These are phyloP conservation scores for Pythium aristosporum DNA, from an alignment of 352 stramenopile species.

Conservation along the genomic window DNA sequence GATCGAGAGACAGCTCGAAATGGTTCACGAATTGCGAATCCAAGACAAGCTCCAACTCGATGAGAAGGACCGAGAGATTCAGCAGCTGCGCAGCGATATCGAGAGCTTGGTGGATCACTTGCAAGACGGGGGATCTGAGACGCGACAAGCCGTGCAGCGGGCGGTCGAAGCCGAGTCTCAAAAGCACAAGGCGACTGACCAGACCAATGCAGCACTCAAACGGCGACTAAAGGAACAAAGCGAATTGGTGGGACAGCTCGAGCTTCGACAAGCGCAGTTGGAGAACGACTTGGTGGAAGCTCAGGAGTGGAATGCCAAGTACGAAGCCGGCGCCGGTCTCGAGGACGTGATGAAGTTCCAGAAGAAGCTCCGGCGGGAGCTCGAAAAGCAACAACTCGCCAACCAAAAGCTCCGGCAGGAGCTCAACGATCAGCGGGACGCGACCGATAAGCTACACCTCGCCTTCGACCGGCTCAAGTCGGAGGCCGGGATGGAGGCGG, in stretches of 20 bases:
- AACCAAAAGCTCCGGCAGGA: constrained; percentile 61
- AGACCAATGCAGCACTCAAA: constrained; percentile 43
- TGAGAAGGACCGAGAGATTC: constrained; percentile 53
- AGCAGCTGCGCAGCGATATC: constrained; percentile 60
- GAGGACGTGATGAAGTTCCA: constrained; percentile 76
- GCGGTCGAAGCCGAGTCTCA: constrained; percentile 36
- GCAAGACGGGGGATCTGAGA: constrained; percentile 29
- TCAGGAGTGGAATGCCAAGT: constrained; percentile 64
- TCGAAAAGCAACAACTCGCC: constrained; percentile 54
- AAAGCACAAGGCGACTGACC: constrained; percentile 28
- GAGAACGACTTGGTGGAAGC: constrained; percentile 61
- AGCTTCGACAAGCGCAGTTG: constrained; percentile 51
- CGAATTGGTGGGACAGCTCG: constrained; percentile 47
- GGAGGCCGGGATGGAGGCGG: constrained; percentile 41
- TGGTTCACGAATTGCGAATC: constrained; percentile 68
- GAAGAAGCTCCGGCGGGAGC: constrained; percentile 65
- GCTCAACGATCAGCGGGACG: constrained; percentile 63
- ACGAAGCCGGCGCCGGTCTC: constrained; percentile 60
- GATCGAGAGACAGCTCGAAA: constrained; percentile 55
- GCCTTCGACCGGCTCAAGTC: constrained; percentile 63
- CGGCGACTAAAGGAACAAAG: constrained; percentile 52
- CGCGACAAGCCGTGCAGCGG: constrained; percentile 34
- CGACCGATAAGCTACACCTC: constrained; percentile 47
- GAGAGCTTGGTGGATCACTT: constrained; percentile 58
- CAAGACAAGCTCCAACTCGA: constrained; percentile 58